These are phyloP conservation scores for Scutellaria galericulata DNA, from an alignment of 257 asterid genomes.

Conservation along the genomic window DNA sequence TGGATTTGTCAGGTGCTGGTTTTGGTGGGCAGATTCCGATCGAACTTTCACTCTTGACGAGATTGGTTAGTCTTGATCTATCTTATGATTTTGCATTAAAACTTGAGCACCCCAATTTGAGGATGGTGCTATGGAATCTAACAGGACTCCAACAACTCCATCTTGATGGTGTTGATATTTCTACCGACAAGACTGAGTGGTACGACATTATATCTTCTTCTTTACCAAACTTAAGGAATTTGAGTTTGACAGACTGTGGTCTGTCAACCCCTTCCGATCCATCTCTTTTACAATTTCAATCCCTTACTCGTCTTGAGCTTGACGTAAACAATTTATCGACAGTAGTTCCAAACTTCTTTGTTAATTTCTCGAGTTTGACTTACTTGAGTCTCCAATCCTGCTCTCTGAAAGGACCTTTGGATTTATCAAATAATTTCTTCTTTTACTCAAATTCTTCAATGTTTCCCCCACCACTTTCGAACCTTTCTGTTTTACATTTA, in stretches of 20 bases:
- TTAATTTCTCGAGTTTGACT: conserved; percentile 35
- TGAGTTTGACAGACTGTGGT: conserved; percentile 41
- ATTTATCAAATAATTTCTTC: background rate
- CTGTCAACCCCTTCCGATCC: conserved; percentile 43
- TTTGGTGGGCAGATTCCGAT: conserved; percentile 41
- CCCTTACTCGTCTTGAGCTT: conserved; percentile 39
- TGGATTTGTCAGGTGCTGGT: conserved; percentile 43
- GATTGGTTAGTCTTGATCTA: conserved; percentile 39
- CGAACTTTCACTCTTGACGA: conserved; percentile 36
- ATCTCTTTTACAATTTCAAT: conserved; percentile 30
- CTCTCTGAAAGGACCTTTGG: conserved; percentile 36
- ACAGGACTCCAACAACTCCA: conserved; percentile 40
- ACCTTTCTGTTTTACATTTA: conserved; percentile 32
- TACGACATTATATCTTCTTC: conserved; percentile 42
- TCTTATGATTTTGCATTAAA: background rate
- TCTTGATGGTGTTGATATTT: conserved; percentile 49
- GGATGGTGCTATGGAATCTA: conserved; percentile 41
- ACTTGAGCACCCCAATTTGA: conserved; percentile 29
- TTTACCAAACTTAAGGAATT: conserved; percentile 37
- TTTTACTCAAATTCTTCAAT: background rate
- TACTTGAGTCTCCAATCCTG: conserved; percentile 30
- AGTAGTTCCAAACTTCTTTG: conserved; percentile 30
- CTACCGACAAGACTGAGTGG: conserved; percentile 39
- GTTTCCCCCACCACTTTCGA: conserved; percentile 34
- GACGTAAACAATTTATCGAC: conserved; percentile 31